Conservation (phyloP, 2,329 filamentous ascomycete genomes). For the Verticillium isaacii region DNA sequence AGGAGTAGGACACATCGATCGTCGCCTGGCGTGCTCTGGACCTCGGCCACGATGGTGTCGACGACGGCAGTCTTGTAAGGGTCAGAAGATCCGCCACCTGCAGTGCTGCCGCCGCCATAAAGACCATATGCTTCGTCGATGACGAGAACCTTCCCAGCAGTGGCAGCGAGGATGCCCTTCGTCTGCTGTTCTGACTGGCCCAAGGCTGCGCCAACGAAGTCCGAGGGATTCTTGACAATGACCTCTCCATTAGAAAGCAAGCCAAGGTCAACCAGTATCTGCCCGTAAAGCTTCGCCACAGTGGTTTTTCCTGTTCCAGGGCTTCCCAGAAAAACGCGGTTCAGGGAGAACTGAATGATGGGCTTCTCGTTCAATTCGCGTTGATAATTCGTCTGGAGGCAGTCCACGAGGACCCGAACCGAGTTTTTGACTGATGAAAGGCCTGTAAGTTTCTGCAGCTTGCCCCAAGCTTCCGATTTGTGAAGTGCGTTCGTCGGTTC, state of each 20-base stretch:
- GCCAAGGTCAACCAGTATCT: constrained; percentile 63
- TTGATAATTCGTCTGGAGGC: constrained; percentile 58
- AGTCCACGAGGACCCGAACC: constrained; percentile 54
- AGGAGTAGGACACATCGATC: constrained; percentile 69
- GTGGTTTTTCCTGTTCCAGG: constrained; percentile 76
- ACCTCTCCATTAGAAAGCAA: constrained; percentile 67
- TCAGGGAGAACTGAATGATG: constrained; percentile 56
- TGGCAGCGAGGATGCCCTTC: constrained; percentile 63
- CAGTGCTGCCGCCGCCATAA: constrained; percentile 30
- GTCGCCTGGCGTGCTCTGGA: constrained; percentile 65
- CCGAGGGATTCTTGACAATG: constrained; percentile 65
- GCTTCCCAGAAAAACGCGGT: constrained; percentile 64
- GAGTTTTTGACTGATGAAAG: constrained; percentile 58
- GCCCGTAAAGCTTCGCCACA: constrained; percentile 67
- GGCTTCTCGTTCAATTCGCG: constrained; percentile 60
- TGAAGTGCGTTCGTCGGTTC: constrained; percentile 52
- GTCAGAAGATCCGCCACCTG: constrained; percentile 16
- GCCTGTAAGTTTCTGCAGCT: constrained; percentile 55
- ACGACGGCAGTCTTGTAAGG: constrained; percentile 60
- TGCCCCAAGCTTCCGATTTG: constrained; percentile 49
- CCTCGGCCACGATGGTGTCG: constrained; percentile 69
- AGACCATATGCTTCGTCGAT: constrained; percentile 79
- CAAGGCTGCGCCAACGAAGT: constrained; percentile 62
- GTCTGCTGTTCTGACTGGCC: constrained; percentile 68
- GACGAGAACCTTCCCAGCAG: constrained; percentile 68